Evolutionary conservation across 805 yeast species (phyloP).

Genomic region (Scheffersomyces ergatensis): DNA sequence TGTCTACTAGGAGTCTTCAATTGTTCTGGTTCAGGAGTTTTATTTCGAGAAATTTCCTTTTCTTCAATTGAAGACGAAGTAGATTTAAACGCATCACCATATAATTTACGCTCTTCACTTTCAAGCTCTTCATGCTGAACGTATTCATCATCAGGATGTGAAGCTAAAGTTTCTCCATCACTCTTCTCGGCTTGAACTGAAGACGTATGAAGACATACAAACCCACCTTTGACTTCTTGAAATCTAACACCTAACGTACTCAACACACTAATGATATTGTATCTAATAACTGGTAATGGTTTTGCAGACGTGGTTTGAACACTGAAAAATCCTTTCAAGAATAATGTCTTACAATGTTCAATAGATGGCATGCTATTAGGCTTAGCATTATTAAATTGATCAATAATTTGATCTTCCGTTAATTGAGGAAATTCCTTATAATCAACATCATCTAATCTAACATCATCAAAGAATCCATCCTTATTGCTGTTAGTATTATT

Average conservation of each 20-base stretch:
- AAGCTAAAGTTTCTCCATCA: slow-evolving; percentile 2
- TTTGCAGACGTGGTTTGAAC: slow-evolving; percentile 95
- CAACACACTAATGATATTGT: slow-evolving; percentile 76
- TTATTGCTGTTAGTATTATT: slow-evolving; percentile 24
- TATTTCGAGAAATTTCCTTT: slow-evolving; percentile 11
- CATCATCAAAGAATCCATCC: slow-evolving; percentile 61
- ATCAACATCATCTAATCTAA: slow-evolving; percentile 40
- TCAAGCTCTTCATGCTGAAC: slow-evolving; percentile 14
- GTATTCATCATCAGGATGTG: slow-evolving; percentile 13
- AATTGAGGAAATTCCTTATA: slow-evolving; percentile 31
- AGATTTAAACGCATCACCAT: slow-evolving; percentile 40
- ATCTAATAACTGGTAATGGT: slow-evolving; percentile 83
- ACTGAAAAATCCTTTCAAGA: slow-evolving; percentile 88
- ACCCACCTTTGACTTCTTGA: slow-evolving; percentile 92
- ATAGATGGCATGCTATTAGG: slow-evolving; percentile 89
- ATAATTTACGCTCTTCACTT: slow-evolving; percentile 31
- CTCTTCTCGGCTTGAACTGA: slow-evolving; percentile 23
- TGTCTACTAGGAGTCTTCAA: slow-evolving; percentile 31
- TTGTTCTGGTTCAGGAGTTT: slow-evolving; percentile 25
- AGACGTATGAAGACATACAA: slow-evolving; percentile 73
- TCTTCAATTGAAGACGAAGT: slow-evolving; percentile 29
- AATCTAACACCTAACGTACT: slow-evolving; percentile 74
- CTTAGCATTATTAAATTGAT: slow-evolving; percentile 51
- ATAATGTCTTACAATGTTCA: slow-evolving; percentile 87
- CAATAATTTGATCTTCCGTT: slow-evolving; percentile 40